Evolutionary conservation across 2,329 filamentous ascomycete genomes (phyloP).

Genomic region (Aspergillus bombycis): DNA sequence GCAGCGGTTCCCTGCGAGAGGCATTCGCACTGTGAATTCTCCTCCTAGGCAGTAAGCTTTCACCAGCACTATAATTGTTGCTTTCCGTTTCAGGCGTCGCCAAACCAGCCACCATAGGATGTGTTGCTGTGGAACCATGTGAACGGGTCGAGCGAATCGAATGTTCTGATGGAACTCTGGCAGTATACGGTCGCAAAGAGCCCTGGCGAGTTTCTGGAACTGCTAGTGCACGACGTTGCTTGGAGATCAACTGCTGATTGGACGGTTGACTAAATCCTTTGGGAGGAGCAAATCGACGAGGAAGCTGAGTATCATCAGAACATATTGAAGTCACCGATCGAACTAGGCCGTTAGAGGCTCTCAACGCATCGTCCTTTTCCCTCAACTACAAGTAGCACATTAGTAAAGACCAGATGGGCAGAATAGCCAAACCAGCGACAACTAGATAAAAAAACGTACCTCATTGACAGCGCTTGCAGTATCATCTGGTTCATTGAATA

Average conservation of each 20-base stretch:
- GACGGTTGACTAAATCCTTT: constrained; percentile 30
- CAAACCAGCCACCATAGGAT: constrained; percentile 38
- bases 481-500: constrained; percentile 66
- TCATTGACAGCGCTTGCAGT: constrained; percentile 56
- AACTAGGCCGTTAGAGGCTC: constrained; percentile 52
- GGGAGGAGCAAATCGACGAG: constrained; percentile 29
- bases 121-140: constrained; percentile 29
- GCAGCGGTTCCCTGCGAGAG: constrained; percentile 35
- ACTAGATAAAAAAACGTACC: constrained; percentile 43
- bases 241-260: constrained; percentile 29
- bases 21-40: constrained; percentile 37
- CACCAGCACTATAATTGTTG: constrained; percentile 32
- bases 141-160: constrained; percentile 51
- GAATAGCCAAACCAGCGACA: constrained; percentile 13
- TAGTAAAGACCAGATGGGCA: not conserved
- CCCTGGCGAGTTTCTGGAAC: constrained; percentile 58
- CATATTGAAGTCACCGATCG: constrained; percentile 50
- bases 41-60: constrained; percentile 29
- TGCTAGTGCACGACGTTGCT: constrained; percentile 54
- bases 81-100: constrained; percentile 46
- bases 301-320: constrained; percentile 38
- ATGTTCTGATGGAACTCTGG: constrained; percentile 50
- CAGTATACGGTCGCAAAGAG: constrained; percentile 35
- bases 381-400: constrained; percentile 42
- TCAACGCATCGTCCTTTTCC: constrained; percentile 48